Percentiles rank a stretch among this genome's conserved stretches.
phyloP scores from a whole-genome alignment of 805 yeast species.

The Hanseniaspora clermontiae region DNA sequence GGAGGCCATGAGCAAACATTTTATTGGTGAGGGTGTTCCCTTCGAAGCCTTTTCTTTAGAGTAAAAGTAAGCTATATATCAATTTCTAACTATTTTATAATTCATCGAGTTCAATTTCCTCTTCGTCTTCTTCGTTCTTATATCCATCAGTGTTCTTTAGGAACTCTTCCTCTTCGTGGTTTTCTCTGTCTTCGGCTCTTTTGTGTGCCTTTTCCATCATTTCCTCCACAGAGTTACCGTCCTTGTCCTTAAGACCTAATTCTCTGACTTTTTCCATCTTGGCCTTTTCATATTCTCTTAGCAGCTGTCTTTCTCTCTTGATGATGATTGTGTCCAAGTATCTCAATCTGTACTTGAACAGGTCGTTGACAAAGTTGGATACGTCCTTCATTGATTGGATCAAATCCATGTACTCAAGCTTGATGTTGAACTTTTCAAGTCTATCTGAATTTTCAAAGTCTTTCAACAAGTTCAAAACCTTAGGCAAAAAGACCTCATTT shows the following conservation, averaged over 20 bases:
- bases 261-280: constrained; percentile 22
- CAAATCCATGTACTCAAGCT: constrained; percentile 7
- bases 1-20: constrained; percentile 96
- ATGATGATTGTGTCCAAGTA: constrained; percentile 19
- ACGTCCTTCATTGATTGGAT: background rate
- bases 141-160: constrained; percentile 9
- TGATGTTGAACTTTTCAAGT: background rate
- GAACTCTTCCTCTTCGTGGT: constrained; percentile 14
- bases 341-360: constrained; percentile 10
- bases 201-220: constrained; percentile 18
- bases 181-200: constrained; percentile 22
- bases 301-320: constrained; percentile 23
- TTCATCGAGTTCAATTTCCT: constrained; percentile 14
- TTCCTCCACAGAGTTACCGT: constrained; percentile 10
- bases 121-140: background rate
- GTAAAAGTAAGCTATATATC: constrained; percentile 4
- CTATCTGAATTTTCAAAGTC: constrained; percentile 3
- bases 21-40: constrained; percentile 89
- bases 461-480: background rate
- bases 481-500: background rate
- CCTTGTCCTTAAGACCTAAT: constrained; percentile 6
- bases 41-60: constrained; percentile 78
- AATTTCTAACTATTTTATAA: constrained; percentile 3
- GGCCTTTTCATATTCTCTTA: constrained; percentile 21
- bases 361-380: background rate